A percentile compares a stretch with the other conserved stretches of the same genome.
These are phyloP conservation scores for Sarocladiaceae sp. DNA, from an alignment of 2,329 filamentous ascomycete species.

Conservation along the genomic window DNA sequence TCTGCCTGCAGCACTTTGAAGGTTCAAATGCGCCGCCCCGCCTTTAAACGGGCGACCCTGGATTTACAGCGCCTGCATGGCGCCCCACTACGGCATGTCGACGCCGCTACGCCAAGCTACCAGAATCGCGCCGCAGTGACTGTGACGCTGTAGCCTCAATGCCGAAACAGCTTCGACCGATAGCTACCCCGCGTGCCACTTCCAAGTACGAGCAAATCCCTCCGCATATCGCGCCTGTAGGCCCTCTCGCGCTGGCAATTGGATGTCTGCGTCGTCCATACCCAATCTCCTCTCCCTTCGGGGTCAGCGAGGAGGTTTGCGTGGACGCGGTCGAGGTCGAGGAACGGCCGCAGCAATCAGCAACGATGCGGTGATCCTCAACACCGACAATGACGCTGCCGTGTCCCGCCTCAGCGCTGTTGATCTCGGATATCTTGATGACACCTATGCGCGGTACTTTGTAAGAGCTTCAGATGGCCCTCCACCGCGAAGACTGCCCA, in stretches of 20 bases:
- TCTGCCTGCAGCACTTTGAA: too few species aligned
- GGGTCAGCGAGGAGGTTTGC: conserved; percentile 35
- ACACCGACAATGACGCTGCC: conserved; percentile 88
- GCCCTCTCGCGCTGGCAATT: too few species aligned
- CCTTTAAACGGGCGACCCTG: not conserved
- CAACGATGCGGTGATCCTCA: conserved; percentile 77
- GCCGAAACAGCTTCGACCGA: not conserved
- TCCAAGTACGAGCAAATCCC: not conserved
- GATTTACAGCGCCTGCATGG: not conserved
- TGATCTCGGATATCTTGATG: conserved; percentile 75
- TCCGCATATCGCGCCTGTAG: not conserved
- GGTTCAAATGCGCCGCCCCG: not conserved
- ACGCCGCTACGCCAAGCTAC: not conserved
- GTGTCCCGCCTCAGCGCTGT: conserved; percentile 87
- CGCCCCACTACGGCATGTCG: not conserved
- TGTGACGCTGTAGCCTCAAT: not conserved
- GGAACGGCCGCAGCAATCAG: conserved; percentile 24
- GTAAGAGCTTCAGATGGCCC: conserved; percentile 45
- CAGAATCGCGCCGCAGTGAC: not conserved
- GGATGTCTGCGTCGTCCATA: conserved; percentile 70
- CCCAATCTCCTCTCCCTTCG: conserved; percentile 68
- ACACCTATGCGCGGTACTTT: conserved; percentile 72
- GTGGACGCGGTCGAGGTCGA: conserved; percentile 35
- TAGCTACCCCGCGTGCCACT: too few species aligned
- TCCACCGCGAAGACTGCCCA: conserved; percentile 66